Conservation (phyloP, 2,329 filamentous ascomycete genomes). For the Aspergillus sp. region DNA sequence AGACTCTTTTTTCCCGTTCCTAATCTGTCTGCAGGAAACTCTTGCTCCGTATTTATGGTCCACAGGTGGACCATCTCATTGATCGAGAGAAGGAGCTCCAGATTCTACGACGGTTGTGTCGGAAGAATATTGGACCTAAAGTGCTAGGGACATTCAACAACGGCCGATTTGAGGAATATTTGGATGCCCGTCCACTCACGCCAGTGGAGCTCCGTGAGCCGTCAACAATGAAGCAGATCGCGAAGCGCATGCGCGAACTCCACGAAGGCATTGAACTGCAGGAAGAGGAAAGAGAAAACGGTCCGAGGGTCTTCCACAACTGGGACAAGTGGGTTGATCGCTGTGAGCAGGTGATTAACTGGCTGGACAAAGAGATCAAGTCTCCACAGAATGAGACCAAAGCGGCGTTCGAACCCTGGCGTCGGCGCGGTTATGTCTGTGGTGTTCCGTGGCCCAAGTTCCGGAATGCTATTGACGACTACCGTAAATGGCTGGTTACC, state of each 20-base stretch:
- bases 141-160: slow-evolving; percentile 91
- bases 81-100: slow-evolving; percentile 87
- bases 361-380: slow-evolving; percentile 59
- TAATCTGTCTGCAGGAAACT: slow-evolving; percentile 59
- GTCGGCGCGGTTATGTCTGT: slow-evolving; percentile 71
- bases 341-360: slow-evolving; percentile 53
- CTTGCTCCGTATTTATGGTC: slow-evolving; percentile 87
- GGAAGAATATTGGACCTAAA: slow-evolving; percentile 89
- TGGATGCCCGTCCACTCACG: slow-evolving; percentile 79
- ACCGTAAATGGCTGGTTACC: slow-evolving; percentile 70
- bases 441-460: slow-evolving; percentile 82
- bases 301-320: slow-evolving; percentile 83
- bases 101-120: slow-evolving; percentile 79
- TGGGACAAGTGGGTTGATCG: slow-evolving; percentile 89
- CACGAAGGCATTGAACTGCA: slow-evolving; percentile 91
- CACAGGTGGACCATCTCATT: slow-evolving; percentile 92
- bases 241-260: slow-evolving; percentile 94
- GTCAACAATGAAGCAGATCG: slow-evolving; percentile 86
- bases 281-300: slow-evolving; percentile 71
- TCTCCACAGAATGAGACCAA: slow-evolving; percentile 45
- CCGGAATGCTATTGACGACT: slow-evolving; percentile 70
- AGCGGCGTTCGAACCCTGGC: slow-evolving; percentile 58
- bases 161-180: slow-evolving; percentile 92
- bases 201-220: slow-evolving; percentile 73
- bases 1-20: not conserved